A percentile compares a stretch with the other conserved stretches of the same genome.
These are phyloP conservation scores for Drechmeria coniospora DNA, from an alignment of 2,329 filamentous ascomycete genomes.

Conservation along the genomic window DNA sequence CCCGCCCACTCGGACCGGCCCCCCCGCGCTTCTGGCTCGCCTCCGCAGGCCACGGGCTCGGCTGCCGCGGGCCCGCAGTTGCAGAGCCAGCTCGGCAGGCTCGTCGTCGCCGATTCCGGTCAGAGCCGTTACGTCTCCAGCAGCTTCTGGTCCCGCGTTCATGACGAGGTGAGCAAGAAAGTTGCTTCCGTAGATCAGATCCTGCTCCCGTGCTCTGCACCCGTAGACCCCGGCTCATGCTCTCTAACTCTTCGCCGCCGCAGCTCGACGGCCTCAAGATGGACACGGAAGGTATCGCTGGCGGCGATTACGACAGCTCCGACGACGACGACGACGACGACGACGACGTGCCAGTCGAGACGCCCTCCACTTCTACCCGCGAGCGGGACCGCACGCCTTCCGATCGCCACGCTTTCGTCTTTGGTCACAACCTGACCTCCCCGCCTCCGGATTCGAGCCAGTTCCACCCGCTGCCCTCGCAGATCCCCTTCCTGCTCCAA, in stretches of 20 bases:
- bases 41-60: too few species aligned
- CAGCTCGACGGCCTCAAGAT: conserved; percentile 5
- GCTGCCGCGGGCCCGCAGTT: conserved; percentile 7
- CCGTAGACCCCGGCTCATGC: too few species aligned
- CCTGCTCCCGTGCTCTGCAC: too few species aligned
- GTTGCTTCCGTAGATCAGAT: too few species aligned
- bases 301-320: conserved; percentile 20
- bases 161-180: conserved; percentile 39
- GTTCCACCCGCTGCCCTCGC: conserved; percentile 36
- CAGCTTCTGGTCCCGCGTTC: conserved; percentile 40
- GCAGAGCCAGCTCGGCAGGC: conserved; percentile 28
- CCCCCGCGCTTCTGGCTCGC: too few species aligned
- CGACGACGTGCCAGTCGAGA: conserved; percentile 23
- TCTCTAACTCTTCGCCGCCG: conserved; percentile 4
- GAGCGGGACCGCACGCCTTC: too few species aligned
- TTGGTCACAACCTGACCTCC: conserved; percentile 25
- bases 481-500: conserved; percentile 36
- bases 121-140: conserved; percentile 33
- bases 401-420: conserved; percentile 37
- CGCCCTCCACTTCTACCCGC: too few species aligned
- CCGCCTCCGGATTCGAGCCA: conserved; percentile 16
- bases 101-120: conserved; percentile 28
- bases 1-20: too few species aligned
- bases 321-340: conserved; percentile 18
- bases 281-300: conserved; percentile 17